These are phyloP conservation scores for Mycena maculata DNA, from an alignment of 768 basidiomycete species.

Conservation along the genomic window DNA sequence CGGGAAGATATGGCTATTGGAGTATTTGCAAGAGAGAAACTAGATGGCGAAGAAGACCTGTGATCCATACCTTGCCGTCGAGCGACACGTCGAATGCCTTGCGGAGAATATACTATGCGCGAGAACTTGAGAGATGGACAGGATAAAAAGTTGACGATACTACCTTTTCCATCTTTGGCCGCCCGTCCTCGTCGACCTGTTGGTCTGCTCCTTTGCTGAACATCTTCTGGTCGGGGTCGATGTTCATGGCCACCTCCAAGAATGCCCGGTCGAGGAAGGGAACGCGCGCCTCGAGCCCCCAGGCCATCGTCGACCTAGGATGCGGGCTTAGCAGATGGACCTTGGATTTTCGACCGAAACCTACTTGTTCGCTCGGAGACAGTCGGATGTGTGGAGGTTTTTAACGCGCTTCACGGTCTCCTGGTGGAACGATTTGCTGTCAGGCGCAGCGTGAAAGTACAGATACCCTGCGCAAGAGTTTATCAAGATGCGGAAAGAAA, in stretches of 20 bases:
- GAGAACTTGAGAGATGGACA: slow-evolving; percentile 22
- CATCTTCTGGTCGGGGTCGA: slow-evolving; percentile 88
- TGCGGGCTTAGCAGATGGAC: neutral
- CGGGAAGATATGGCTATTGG: slow-evolving; percentile 87
- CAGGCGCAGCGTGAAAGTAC: slow-evolving; percentile 99
- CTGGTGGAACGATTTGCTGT: slow-evolving; percentile 89
- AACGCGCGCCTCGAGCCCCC: slow-evolving; percentile 98
- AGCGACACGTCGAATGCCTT: slow-evolving; percentile 94
- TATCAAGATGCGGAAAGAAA: neutral
- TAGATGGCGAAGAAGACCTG: neutral
- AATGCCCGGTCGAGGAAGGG: slow-evolving; percentile 98
- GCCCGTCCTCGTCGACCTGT: slow-evolving; percentile 84
- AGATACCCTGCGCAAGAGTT: slow-evolving; percentile 77
- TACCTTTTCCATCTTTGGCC: slow-evolving; percentile 97
- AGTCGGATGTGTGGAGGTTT: slow-evolving; percentile 97
- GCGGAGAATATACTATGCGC: slow-evolving; percentile 84
- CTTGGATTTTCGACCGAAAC: slow-evolving; percentile 35
- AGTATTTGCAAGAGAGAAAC: slow-evolving; percentile 2
- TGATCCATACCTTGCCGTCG: slow-evolving; percentile 70
- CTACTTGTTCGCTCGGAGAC: slow-evolving; percentile 97
- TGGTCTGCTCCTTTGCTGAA: slow-evolving; percentile 86
- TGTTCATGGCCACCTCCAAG: slow-evolving; percentile 92
- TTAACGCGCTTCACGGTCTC: slow-evolving; percentile 96
- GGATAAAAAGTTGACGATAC: slow-evolving; percentile 51
- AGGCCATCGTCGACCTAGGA: slow-evolving; percentile 95